phyloP scores from a whole-genome alignment of 306 rosid species.

The Inga leiocalycina region DNA sequence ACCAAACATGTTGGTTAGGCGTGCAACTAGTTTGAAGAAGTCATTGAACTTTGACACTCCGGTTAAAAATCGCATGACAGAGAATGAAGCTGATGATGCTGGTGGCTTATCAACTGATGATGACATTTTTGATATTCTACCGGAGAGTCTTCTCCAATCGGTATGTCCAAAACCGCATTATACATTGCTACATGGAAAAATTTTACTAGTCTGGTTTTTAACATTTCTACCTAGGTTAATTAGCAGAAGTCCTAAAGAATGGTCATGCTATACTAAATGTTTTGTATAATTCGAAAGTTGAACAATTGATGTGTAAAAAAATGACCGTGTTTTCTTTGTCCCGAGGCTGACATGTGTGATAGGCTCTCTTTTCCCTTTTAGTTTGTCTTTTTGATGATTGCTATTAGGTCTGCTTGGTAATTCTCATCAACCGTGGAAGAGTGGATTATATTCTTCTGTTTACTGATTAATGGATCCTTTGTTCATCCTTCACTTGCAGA shows the following conservation, averaged over 20 bases:
- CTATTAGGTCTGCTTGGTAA: background rate
- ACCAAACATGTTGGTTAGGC: conserved; percentile 56
- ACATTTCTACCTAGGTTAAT: background rate
- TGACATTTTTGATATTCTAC: conserved; percentile 58
- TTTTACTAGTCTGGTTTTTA: background rate
- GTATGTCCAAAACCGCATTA: conserved; percentile 46
- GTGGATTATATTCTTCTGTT: background rate
- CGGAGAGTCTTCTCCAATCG: conserved; percentile 65
- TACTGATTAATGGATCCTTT: background rate
- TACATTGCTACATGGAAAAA: background rate
- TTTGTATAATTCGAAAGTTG: background rate
- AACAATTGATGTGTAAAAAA: background rate
- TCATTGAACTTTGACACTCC: conserved; percentile 78
- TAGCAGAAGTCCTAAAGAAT: conserved; percentile 1
- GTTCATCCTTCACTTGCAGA: conserved; percentile 48
- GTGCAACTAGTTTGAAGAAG: conserved; percentile 58
- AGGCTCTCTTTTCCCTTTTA: background rate
- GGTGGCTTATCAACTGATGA: conserved; percentile 38
- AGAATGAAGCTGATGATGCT: conserved; percentile 32
- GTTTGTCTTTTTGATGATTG: background rate
- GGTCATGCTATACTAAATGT: background rate
- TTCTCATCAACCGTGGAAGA: background rate
- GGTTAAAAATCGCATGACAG: conserved; percentile 46
- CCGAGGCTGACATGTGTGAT: background rate
- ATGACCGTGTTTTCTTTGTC: background rate